Evolutionary conservation across 202 grass and related monocot species (phyloP), one percentile per base, ranked within the genome.

Genomic region (Dendrocalamus latiflorus): DNA sequence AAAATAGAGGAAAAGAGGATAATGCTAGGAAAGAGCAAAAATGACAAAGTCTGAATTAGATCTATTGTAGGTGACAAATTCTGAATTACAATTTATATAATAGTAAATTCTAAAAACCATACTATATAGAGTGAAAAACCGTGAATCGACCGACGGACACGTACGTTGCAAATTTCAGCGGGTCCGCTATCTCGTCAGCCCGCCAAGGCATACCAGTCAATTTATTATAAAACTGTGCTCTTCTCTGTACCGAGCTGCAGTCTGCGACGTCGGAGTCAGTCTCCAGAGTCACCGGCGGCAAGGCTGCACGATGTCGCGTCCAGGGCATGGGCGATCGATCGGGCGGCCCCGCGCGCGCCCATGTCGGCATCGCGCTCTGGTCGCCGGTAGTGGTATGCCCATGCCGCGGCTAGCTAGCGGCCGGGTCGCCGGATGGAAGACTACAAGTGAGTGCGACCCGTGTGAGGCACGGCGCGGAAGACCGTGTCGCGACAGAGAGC

Each of bases 251-350:
- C 62, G 15, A 63, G 17, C 18, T 55, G 48, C 45, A 21, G 33
- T 24, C 48, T 57, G 67, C 22, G 43, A 21, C 79, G 55, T 65
- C 17, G 33, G 55, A 25, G 67, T 20, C 17, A 34, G 11, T 12
- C 44, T 36, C 16, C 74, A 30, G 30, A 20, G 76, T 11, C 30
- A 14, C 13, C 30, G 30, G n/a, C 55, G 45, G 75, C 56, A 86
- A 68, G 49, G 54, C 70, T 47, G 59, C 67, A 65, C 68, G 18
- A 49, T 44, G 61, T 20, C 55, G 45, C 22, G 30, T 15, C 60
- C 84, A 74, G 61, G 60, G 77, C 72, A 78, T 65, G 79, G 45
- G 56, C 74, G 30, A 44, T 33, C 25, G 26, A 11, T 63, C 25
- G 14, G 5, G n/a, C 9, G 60, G 33, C 8, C 55, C 18, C 34